Evolutionary conservation across 2,329 filamentous ascomycete genomes (phyloP).

Genomic region (Venturia aucupariae): DNA sequence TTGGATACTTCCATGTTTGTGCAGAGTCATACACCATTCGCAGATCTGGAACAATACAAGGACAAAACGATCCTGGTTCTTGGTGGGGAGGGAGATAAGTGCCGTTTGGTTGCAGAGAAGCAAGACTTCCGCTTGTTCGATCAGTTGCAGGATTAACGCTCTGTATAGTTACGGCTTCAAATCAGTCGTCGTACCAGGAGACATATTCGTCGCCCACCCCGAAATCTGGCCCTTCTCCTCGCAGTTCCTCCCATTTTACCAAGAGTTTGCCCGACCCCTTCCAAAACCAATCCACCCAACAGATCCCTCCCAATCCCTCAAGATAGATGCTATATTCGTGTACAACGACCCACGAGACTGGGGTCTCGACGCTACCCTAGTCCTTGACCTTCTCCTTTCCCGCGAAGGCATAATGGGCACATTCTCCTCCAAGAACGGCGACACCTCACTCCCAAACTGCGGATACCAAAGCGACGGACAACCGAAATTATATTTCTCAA

Average conservation of each 20-base stretch:
- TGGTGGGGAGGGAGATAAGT: conserved; percentile 44
- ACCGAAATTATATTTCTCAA: conserved; percentile 76
- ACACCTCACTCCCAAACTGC: conserved; percentile 52
- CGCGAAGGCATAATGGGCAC: conserved; percentile 73
- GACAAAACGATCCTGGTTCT: conserved; percentile 42
- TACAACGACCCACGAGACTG: conserved; percentile 97
- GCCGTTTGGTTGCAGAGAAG: conserved; percentile 62
- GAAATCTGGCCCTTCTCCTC: conserved; percentile 76
- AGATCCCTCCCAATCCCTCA: conserved; percentile 47
- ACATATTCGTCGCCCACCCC: conserved; percentile 67
- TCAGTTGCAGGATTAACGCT: not conserved
- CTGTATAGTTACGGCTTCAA: conserved; percentile 58
- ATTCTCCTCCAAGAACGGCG: conserved; percentile 61
- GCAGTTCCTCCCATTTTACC: conserved; percentile 54
- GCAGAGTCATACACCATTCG: conserved; percentile 85
- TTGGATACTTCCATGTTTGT: conserved; percentile 65
- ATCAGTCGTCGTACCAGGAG: conserved; percentile 74
- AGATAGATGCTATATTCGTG: conserved; percentile 83
- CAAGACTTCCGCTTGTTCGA: conserved; percentile 21
- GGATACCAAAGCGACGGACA: conserved; percentile 81
- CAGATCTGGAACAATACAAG: conserved; percentile 55
- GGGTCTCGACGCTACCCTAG: conserved; percentile 80
- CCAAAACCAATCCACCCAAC: conserved; percentile 41
- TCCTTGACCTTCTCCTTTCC: conserved; percentile 75
- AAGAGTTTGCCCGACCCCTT: conserved; percentile 46